These are phyloP conservation scores for Metschnikowia lachancei DNA, from an alignment of 805 yeast genomes.

Conservation along the genomic window DNA sequence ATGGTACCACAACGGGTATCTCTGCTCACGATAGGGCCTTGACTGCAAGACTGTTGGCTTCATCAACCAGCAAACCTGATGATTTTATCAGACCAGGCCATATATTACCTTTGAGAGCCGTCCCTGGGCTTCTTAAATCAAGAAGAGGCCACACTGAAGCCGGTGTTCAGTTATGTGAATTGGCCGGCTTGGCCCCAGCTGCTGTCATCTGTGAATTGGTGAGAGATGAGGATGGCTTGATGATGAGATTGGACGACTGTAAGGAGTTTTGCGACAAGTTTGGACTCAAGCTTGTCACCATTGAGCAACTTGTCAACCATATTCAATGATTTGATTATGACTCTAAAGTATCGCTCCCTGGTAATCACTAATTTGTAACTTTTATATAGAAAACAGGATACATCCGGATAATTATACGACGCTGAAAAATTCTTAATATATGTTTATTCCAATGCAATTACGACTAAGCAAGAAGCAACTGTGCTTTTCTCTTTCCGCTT, in stretches of 20 bases:
- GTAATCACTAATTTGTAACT: not conserved
- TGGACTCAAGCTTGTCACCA: slow-evolving; percentile 69
- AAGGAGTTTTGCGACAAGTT: slow-evolving; percentile 59
- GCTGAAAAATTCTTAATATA: not conserved
- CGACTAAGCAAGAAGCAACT: slow-evolving; percentile 52
- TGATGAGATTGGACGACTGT: slow-evolving; percentile 94
- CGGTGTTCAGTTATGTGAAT: slow-evolving; percentile 77
- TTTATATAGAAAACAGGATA: not conserved
- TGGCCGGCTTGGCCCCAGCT: slow-evolving; percentile 79
- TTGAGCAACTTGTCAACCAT: slow-evolving; percentile 66
- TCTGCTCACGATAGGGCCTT: slow-evolving; percentile 91
- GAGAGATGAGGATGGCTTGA: slow-evolving; percentile 86
- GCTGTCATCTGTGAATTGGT: slow-evolving; percentile 94
- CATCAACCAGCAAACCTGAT: slow-evolving; percentile 48
- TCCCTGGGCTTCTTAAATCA: slow-evolving; percentile 70
- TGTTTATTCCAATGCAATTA: not conserved
- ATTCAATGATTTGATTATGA: slow-evolving; percentile 22
- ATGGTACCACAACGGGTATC: slow-evolving; percentile 95
- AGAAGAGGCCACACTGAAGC: slow-evolving; percentile 99
- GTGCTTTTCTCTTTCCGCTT: slow-evolving; percentile 91
- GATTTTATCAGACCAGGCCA: slow-evolving; percentile 94
- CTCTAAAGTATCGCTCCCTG: not conserved
- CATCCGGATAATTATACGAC: not conserved
- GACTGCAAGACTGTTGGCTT: slow-evolving; percentile 73
- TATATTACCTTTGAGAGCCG: slow-evolving; percentile 87